These are phyloP conservation scores for Penicillium bialowiezense DNA, from an alignment of 495 filamentous ascomycete species.

Conservation along the genomic window DNA sequence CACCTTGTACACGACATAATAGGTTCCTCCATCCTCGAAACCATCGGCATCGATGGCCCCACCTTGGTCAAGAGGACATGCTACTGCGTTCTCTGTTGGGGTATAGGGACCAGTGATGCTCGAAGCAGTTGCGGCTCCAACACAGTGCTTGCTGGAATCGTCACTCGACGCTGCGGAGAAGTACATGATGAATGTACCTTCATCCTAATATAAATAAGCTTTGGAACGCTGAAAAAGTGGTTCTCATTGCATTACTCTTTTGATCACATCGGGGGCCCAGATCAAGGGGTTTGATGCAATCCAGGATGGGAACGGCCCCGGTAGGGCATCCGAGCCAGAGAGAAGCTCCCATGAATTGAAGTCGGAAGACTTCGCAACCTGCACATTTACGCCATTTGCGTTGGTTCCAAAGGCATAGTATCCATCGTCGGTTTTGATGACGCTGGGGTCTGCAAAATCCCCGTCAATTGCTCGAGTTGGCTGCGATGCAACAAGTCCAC, in stretches of 20 bases:
- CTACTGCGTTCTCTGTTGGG: conserved; percentile 20
- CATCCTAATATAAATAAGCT: conserved; percentile 18
- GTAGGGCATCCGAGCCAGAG: conserved; percentile 27
- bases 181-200: conserved; percentile 41
- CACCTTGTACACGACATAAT: conserved; percentile 49
- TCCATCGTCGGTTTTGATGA: conserved; percentile 25
- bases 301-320: conserved; percentile 29
- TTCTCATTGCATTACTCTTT: conserved; percentile 11
- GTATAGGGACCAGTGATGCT: conserved; percentile 37
- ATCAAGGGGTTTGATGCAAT: conserved; percentile 23
- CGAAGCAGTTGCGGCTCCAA: conserved; percentile 40
- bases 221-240: not conserved
- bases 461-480: conserved; percentile 21
- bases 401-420: conserved; percentile 34
- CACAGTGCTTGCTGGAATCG: conserved; percentile 34
- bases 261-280: conserved; percentile 51
- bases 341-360: conserved; percentile 28
- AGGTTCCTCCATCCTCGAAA: conserved; percentile 30
- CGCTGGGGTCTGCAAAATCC: conserved; percentile 33
- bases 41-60: conserved; percentile 40
- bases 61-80: conserved; percentile 34
- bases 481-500: conserved; percentile 8
- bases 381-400: conserved; percentile 21
- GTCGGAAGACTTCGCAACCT: conserved; percentile 22
- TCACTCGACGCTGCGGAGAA: conserved; percentile 28